A percentile compares a stretch with the other conserved stretches of the same genome.
These are phyloP conservation scores for Arabidopsis thaliana DNA, from an alignment of 345 rosid species.

Conservation along the genomic window DNA sequence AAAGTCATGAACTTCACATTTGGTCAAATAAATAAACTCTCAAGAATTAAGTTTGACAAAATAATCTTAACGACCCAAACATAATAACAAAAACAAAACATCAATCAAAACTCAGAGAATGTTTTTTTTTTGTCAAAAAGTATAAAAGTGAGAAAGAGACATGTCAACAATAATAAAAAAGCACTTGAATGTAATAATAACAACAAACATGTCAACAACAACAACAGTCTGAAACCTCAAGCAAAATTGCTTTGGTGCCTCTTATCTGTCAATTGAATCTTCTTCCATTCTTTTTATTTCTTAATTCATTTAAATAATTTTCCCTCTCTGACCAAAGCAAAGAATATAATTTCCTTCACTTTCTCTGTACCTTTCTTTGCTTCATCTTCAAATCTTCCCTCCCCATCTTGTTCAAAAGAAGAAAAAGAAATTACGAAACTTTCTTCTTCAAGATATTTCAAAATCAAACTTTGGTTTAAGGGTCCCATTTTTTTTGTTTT, in stretches of 20 bases:
- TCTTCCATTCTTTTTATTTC: neutral
- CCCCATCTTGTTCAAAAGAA: slow-evolving; percentile 42
- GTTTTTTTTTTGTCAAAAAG: slow-evolving; percentile 39
- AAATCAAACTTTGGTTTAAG: slow-evolving; percentile 46
- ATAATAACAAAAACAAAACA: slow-evolving; percentile 16
- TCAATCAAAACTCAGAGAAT: slow-evolving; percentile 38
- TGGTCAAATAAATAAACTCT: slow-evolving; percentile 22
- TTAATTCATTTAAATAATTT: slow-evolving; percentile 36
- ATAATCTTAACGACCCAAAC: slow-evolving; percentile 12
- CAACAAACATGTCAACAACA: slow-evolving; percentile 47
- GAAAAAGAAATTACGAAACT: slow-evolving; percentile 29
- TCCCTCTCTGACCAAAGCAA: slow-evolving; percentile 13
- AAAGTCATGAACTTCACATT: slow-evolving; percentile 39
- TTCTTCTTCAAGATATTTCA: slow-evolving; percentile 44
- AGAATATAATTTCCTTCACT: slow-evolving; percentile 31
- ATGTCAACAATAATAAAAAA: slow-evolving; percentile 30
- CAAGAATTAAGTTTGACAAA: neutral
- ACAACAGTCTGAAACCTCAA: slow-evolving; percentile 47
- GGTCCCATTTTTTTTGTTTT: slow-evolving; percentile 38
- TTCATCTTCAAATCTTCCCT: slow-evolving; percentile 51
- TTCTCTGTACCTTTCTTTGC: slow-evolving; percentile 44
- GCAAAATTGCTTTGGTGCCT: slow-evolving; percentile 39
- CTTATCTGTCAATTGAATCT: slow-evolving; percentile 36
- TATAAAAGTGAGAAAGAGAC: slow-evolving; percentile 46
- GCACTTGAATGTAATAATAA: slow-evolving; percentile 39